phyloP scores from a whole-genome alignment of 805 yeast genomes.

The Wickerhamomyces hampshirensis region DNA sequence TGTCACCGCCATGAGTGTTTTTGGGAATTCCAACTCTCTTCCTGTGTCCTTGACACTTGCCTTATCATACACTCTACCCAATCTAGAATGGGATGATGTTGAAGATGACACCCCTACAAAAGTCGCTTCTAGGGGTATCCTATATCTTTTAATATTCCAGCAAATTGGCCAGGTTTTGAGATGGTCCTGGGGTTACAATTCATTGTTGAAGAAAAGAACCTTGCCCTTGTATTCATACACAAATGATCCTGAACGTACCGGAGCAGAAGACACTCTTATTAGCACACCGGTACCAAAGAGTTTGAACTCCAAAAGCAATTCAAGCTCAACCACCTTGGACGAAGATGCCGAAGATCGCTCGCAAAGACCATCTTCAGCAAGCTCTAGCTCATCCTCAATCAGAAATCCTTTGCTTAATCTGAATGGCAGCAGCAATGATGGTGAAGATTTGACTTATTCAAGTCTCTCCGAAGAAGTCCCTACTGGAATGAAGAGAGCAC shows the following conservation, averaged over 20 bases:
- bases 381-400: constrained; percentile 2
- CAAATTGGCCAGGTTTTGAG: constrained; percentile 79
- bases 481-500: neutral
- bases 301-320: neutral
- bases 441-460: neutral
- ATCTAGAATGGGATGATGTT: constrained; percentile 69
- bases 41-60: constrained; percentile 90
- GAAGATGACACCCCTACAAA: constrained; percentile 61
- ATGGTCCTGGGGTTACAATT: constrained; percentile 88
- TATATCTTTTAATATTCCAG: constrained; percentile 70
- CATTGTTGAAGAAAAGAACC: constrained; percentile 50
- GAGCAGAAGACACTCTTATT: neutral
- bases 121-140: constrained; percentile 73
- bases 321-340: neutral
- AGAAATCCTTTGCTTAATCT: neutral
- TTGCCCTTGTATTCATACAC: constrained; percentile 20
- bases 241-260: constrained; percentile 19
- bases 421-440: no score
- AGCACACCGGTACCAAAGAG: neutral
- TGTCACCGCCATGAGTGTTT: constrained; percentile 95
- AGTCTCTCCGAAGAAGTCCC: neutral
- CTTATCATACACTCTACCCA: constrained; percentile 69
- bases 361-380: neutral
- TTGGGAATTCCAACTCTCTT: constrained; percentile 91
- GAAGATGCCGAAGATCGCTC: neutral